Evolutionary conservation across 345 rosid genomes (phyloP).

Genomic region (Sisymbrium altissimum): DNA sequence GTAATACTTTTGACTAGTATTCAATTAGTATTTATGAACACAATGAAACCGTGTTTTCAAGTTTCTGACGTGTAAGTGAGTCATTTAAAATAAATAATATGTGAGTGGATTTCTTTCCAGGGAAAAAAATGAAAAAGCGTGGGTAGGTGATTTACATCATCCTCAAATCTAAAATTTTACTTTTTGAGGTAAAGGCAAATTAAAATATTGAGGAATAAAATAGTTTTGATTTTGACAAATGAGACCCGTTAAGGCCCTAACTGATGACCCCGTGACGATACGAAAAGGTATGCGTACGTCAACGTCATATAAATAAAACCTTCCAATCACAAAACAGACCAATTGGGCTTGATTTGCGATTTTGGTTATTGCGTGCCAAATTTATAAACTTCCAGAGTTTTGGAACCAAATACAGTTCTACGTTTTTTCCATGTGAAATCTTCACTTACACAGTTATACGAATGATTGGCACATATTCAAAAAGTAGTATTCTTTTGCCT

Average conservation of each 20-base stretch:
- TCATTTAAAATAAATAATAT: conserved; percentile 11
- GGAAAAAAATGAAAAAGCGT: not conserved
- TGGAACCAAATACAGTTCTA: conserved; percentile 12
- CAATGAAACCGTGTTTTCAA: conserved; percentile 24
- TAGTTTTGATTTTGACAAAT: conserved; percentile 23
- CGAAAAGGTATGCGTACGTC: conserved; percentile 24
- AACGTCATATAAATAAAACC: conserved; percentile 19
- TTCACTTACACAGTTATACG: not conserved
- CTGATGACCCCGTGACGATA: conserved; percentile 26
- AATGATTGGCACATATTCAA: not conserved
- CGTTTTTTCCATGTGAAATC: conserved; percentile 24
- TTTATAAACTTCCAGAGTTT: not conserved
- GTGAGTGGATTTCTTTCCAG: conserved; percentile 13
- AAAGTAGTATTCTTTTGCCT: conserved; percentile 2
- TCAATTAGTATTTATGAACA: conserved; percentile 10
- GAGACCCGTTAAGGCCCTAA: not conserved
- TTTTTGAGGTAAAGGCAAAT: conserved; percentile 28
- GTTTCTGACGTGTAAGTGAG: conserved; percentile 36
- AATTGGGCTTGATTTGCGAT: conserved; percentile 24
- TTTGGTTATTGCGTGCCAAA: conserved; percentile 32
- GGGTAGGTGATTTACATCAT: conserved; percentile 26
- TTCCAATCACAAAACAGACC: conserved; percentile 23
- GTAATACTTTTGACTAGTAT: not conserved
- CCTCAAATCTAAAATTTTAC: conserved; percentile 28
- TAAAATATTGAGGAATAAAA: conserved; percentile 17